Evolutionary conservation across 1,284 basidiomycete species (phyloP).

Genomic region (Tylopilus sp.): DNA sequence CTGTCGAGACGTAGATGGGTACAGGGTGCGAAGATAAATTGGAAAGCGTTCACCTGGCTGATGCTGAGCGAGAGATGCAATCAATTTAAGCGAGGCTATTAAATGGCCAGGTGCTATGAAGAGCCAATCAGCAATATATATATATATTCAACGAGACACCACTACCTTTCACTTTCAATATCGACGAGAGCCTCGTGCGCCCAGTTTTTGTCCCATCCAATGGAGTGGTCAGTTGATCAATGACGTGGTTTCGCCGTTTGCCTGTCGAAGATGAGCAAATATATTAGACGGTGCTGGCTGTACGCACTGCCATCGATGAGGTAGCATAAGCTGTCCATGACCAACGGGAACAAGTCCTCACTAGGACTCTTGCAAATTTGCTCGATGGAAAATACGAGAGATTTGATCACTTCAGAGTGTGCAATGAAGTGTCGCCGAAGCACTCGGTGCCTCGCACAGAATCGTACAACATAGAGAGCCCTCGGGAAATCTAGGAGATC

Average conservation of each 20-base stretch:
- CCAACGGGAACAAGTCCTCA: not conserved
- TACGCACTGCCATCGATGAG: conserved; percentile 3
- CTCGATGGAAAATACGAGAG: conserved; percentile 1
- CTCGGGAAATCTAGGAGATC: not conserved
- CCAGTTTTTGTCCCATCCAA: not conserved
- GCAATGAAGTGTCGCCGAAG: conserved; percentile 2
- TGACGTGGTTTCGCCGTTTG: not conserved
- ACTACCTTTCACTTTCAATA: conserved; percentile 5
- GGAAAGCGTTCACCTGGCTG: not conserved
- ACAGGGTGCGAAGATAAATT: not conserved
- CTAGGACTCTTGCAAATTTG: not conserved
- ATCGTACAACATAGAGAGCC: conserved; percentile 4
- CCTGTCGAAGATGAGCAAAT: not conserved
- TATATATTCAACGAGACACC: not conserved
- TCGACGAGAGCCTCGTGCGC: not conserved
- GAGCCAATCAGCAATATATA: not conserved
- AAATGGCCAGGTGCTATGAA: conserved; percentile 2
- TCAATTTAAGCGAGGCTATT: conserved; percentile 2
- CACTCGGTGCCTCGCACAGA: not conserved
- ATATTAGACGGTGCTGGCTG: not conserved
- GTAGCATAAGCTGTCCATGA: conserved; percentile 2
- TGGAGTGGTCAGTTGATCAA: not conserved
- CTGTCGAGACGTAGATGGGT: not conserved
- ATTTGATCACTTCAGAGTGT: not conserved
- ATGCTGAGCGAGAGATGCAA: conserved; percentile 1